These are phyloP conservation scores for Fusarium odoratissimum DNA, from an alignment of 2,329 filamentous ascomycete species.

Conservation along the genomic window DNA sequence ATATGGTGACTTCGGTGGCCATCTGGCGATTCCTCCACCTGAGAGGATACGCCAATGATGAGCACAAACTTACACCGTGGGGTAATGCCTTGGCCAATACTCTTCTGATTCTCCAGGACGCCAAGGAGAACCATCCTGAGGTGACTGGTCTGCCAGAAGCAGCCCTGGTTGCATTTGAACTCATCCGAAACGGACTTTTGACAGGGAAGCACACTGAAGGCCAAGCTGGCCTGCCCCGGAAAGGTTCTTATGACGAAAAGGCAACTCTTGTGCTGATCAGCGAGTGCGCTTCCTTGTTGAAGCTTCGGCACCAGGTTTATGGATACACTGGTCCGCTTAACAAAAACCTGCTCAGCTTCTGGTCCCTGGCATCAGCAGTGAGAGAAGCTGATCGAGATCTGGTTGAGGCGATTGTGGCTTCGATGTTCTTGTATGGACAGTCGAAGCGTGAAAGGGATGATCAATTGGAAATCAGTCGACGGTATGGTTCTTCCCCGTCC, in stretches of 20 bases:
- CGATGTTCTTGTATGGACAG: constrained; percentile 84
- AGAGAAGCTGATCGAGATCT: constrained; percentile 84
- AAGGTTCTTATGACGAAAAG: constrained; percentile 77
- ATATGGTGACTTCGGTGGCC: constrained; percentile 77
- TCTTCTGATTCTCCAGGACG: constrained; percentile 70
- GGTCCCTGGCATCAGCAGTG: constrained; percentile 83
- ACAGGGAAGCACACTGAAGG: constrained; percentile 73
- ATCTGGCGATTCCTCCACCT: constrained; percentile 92
- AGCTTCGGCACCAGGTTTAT: constrained; percentile 83
- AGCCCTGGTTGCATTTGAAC: constrained; percentile 84
- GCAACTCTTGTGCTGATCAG: constrained; percentile 84
- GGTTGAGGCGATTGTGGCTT: constrained; percentile 82
- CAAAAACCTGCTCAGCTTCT: constrained; percentile 87
- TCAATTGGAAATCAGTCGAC: constrained; percentile 75
- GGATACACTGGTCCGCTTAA: constrained; percentile 96
- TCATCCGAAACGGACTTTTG: constrained; percentile 82
- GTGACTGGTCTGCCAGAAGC: constrained; percentile 75
- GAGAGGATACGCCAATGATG: constrained; percentile 82
- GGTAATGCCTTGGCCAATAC: constrained; percentile 81
- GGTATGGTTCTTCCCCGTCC: constrained; percentile 61
- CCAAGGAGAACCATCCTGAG: constrained; percentile 57
- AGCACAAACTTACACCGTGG: constrained; percentile 85
- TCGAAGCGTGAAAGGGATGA: constrained; percentile 77
- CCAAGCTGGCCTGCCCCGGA: constrained; percentile 66
- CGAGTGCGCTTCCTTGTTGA: constrained; percentile 84